Evolutionary conservation across 768 basidiomycete genomes (phyloP).

Genomic region (Tylopilus cervinicoccineus): DNA sequence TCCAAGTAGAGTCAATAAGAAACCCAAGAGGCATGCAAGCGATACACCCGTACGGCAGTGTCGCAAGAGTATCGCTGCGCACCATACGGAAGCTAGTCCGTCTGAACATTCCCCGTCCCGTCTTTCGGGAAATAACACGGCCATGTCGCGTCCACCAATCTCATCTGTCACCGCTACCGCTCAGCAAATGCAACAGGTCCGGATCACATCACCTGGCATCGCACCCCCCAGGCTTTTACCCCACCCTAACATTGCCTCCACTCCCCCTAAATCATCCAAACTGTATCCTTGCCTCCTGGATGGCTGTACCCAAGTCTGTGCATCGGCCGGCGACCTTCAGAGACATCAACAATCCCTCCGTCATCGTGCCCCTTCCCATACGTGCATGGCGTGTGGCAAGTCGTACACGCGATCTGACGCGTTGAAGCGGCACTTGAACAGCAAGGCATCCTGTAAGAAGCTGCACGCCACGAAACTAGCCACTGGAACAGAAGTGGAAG

Average conservation of each 20-base stretch:
- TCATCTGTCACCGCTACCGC: slow-evolving; percentile 6
- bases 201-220: slow-evolving; percentile 12
- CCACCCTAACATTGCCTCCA: neutral
- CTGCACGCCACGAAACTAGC: slow-evolving; percentile 16
- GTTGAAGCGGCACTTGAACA: slow-evolving; percentile 31
- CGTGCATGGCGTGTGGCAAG: slow-evolving; percentile 25
- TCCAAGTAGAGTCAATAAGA: slow-evolving; percentile 7
- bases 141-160: neutral
- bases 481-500: slow-evolving; percentile 1
- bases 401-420: slow-evolving; percentile 30
- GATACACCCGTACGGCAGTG: slow-evolving; percentile 10
- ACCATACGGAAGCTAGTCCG: neutral
- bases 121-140: neutral
- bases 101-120: neutral
- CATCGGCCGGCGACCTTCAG: slow-evolving; percentile 26
- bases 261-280: slow-evolving; percentile 11
- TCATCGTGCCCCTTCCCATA: slow-evolving; percentile 20
- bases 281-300: slow-evolving; percentile 21
- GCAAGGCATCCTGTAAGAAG: slow-evolving; percentile 26
- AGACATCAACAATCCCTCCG: slow-evolving; percentile 30
- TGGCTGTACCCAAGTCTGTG: slow-evolving; percentile 26
- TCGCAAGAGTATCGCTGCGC: neutral
- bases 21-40: slow-evolving; percentile 7
- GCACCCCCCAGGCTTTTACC: slow-evolving; percentile 4
- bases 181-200: slow-evolving; percentile 11